phyloP scores from a whole-genome alignment of 768 basidiomycete genomes.

The Udeniomyces megalosporus region DNA sequence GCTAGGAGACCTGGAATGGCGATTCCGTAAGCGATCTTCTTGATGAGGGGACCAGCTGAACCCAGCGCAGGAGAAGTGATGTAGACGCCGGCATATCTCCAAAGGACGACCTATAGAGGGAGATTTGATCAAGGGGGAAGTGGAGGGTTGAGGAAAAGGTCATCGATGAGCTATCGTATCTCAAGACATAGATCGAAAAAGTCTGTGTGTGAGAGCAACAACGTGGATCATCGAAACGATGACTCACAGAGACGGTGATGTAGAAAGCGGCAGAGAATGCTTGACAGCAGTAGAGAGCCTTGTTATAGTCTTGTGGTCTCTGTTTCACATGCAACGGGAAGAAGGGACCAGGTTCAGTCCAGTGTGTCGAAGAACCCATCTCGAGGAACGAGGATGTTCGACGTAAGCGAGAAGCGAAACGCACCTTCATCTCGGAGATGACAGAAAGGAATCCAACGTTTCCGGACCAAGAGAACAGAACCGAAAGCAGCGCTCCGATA shows the following conservation, averaged over 20 bases:
- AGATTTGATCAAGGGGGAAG: too few species aligned
- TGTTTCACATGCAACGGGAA: not conserved
- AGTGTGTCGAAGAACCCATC: too few species aligned
- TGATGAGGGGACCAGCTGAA: slow-evolving; percentile 23
- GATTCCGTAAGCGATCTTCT: slow-evolving; percentile 23
- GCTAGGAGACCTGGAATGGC: slow-evolving; percentile 18
- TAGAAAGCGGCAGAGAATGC: slow-evolving; percentile 14
- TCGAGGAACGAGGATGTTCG: too few species aligned
- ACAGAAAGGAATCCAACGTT: slow-evolving; percentile 18
- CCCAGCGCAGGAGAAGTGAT: slow-evolving; percentile 28
- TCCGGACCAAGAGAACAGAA: slow-evolving; percentile 26
- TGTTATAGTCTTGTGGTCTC: slow-evolving; percentile 18
- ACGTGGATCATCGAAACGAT: slow-evolving; percentile 13
- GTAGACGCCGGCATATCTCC: slow-evolving; percentile 17
- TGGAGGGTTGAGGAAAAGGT: too few species aligned
- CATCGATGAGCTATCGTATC: too few species aligned
- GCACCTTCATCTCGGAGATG: slow-evolving; percentile 30
- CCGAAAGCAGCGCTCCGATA: slow-evolving; percentile 26
- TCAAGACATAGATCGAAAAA: too few species aligned
- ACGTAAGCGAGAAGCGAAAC: too few species aligned
- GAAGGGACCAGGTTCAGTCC: too few species aligned
- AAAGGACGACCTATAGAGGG: not conserved
- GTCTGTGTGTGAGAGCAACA: too few species aligned
- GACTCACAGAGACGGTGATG: slow-evolving; percentile 10
- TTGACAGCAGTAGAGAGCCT: slow-evolving; percentile 5